phyloP scores from a whole-genome alignment of 2,329 filamentous ascomycete species.

The Phoma sp. region DNA sequence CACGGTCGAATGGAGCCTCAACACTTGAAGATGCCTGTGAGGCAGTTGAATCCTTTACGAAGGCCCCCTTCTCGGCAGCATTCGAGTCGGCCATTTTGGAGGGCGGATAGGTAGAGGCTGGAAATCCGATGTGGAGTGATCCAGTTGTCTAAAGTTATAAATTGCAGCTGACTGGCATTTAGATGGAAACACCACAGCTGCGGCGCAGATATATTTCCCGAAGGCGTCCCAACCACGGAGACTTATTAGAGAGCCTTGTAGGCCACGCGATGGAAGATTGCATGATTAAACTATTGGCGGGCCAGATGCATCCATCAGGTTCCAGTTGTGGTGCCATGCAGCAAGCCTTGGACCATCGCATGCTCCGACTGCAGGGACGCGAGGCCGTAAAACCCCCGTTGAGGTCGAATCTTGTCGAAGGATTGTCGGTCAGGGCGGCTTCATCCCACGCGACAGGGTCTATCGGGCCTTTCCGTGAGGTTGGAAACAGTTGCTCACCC shows the following conservation, averaged over 20 bases:
- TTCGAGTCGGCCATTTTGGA: constrained; percentile 5
- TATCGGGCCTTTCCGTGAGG: constrained; percentile 1
- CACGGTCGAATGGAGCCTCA: constrained; percentile 29
- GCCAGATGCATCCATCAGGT: not conserved
- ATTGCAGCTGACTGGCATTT: no score
- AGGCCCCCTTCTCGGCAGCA: constrained; percentile 19
- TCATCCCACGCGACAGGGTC: not conserved
- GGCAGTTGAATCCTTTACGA: constrained; percentile 3
- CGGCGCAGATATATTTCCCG: not conserved
- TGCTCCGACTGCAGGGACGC: not conserved
- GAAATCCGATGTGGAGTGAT: no score
- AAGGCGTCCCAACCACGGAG: not conserved
- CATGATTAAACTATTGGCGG: not conserved
- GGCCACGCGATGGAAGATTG: not conserved
- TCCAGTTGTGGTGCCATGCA: not conserved
- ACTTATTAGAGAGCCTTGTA: not conserved
- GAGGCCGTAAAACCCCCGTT: not conserved
- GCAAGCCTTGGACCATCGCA: not conserved
- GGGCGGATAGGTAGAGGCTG: no score
- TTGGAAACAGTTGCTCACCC: not conserved
- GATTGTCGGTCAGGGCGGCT: not conserved
- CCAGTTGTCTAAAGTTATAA: no score
- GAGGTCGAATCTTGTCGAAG: not conserved
- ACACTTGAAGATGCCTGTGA: constrained; percentile 17
- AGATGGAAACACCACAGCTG: not conserved